Percentiles rank a stretch among this genome's conserved stretches.
Evolutionary conservation across 179 eudicot genomes (phyloP).

Genomic region (Beta lomatogona): DNA sequence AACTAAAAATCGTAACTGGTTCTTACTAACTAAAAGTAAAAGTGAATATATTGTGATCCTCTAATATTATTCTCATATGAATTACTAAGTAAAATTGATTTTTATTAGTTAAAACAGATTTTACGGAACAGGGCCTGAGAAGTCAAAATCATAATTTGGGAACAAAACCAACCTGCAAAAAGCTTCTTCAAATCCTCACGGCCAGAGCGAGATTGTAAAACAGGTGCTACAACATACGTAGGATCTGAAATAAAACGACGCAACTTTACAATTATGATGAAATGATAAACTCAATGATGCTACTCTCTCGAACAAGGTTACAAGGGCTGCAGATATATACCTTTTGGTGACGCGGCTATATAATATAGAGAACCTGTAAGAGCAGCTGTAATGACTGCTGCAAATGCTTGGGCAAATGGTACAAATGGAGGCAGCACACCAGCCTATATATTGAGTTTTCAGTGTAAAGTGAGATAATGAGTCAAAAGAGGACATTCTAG

Average conservation of each 20-base stretch:
- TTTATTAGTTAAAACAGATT: too few relatives aligned
- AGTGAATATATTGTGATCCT: too few relatives aligned
- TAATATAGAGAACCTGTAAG: slow-evolving; percentile 94
- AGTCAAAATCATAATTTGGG: too few relatives aligned
- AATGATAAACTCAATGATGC: background rate
- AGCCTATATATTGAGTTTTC: slow-evolving; percentile 42
- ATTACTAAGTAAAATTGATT: too few relatives aligned
- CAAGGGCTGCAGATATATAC: slow-evolving; percentile 32
- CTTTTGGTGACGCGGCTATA: slow-evolving; percentile 94
- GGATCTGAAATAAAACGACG: slow-evolving; percentile 63
- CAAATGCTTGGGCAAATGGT: slow-evolving; percentile 98
- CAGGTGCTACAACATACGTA: slow-evolving; percentile 86
- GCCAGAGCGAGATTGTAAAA: slow-evolving; percentile 69
- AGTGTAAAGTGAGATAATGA: slow-evolving; percentile 10
- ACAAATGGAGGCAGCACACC: slow-evolving; percentile 94
- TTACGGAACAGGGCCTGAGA: too few relatives aligned
- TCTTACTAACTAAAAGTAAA: too few relatives aligned
- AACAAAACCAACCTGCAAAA: slow-evolving; percentile 63
- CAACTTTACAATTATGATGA: background rate
- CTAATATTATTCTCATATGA: too few relatives aligned
- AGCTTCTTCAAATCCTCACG: slow-evolving; percentile 83
- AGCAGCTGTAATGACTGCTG: slow-evolving; percentile 94
- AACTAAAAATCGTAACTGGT: too few relatives aligned
- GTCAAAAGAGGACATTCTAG: background rate
- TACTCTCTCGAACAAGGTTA: background rate